These are phyloP conservation scores for Gamarada debralockiae DNA, from an alignment of 495 filamentous ascomycete species.

Conservation along the genomic window DNA sequence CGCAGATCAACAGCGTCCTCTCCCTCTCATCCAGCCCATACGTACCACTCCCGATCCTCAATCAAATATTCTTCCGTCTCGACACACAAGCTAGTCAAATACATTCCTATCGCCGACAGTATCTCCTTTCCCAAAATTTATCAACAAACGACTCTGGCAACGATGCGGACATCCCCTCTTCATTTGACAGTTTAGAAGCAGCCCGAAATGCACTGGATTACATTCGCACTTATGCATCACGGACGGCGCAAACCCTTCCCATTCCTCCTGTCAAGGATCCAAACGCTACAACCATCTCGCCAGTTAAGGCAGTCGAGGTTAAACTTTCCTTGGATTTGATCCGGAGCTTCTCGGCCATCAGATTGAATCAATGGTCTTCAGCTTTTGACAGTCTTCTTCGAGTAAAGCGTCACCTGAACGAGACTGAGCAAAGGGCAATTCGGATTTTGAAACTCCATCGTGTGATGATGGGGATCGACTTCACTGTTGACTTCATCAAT, in stretches of 20 bases:
- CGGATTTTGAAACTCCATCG: background rate
- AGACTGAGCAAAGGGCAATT: background rate
- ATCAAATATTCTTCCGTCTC: conserved; percentile 1
- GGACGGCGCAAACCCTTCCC: background rate
- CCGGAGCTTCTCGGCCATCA: background rate
- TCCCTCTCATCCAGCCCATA: conserved; percentile 2
- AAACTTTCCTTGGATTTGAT: background rate
- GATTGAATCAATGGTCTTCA: background rate
- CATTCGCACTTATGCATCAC: background rate
- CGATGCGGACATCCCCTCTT: background rate
- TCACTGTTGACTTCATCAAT: background rate
- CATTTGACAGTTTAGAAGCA: background rate
- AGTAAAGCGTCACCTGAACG: background rate
- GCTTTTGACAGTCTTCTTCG: background rate
- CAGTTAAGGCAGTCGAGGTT: background rate
- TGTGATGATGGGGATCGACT: background rate
- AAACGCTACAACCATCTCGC: background rate
- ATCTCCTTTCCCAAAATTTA: background rate
- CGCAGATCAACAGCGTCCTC: background rate
- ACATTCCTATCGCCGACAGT: background rate
- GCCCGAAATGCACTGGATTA: background rate
- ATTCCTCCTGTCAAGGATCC: background rate
- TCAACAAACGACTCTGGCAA: background rate
- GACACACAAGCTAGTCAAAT: conserved; percentile 5
- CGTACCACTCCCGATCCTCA: conserved; percentile 4